These are phyloP conservation scores for Trichophyton rubrum DNA, from an alignment of 2,329 filamentous ascomycete species.

Conservation along the genomic window DNA sequence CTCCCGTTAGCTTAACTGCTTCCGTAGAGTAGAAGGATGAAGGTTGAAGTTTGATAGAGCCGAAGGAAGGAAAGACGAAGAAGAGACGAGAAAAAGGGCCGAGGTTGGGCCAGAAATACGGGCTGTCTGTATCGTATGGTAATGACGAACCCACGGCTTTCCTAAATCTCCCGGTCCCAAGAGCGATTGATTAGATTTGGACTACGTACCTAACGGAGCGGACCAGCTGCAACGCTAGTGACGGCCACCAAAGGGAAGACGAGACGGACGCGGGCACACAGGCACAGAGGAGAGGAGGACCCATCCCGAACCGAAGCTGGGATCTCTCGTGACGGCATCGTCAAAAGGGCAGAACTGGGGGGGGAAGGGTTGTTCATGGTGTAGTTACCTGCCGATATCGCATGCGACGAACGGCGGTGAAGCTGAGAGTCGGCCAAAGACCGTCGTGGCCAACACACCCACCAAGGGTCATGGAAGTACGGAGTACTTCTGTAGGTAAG, in stretches of 20 bases:
- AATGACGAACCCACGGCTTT: background rate
- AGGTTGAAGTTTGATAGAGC: no score
- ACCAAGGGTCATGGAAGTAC: background rate
- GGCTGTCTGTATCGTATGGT: background rate
- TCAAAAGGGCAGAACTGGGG: background rate
- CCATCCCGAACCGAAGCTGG: background rate
- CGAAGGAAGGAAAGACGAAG: background rate
- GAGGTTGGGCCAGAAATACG: no score
- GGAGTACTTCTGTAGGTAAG: no score
- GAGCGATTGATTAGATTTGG: background rate
- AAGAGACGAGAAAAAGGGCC: background rate
- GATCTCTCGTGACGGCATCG: background rate
- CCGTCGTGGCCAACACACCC: background rate
- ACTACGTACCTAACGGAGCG: no score
- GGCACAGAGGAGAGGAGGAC: background rate
- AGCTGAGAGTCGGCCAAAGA: constrained; percentile 9
- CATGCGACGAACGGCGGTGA: constrained; percentile 12
- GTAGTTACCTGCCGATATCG: background rate
- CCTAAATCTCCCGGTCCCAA: background rate
- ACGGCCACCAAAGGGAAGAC: background rate
- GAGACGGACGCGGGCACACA: background rate
- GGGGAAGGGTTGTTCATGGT: no score
- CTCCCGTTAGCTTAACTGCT: background rate
- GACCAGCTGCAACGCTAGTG: no score
- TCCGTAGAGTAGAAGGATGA: no score